Percentiles rank a stretch among this genome's conserved stretches.
phyloP scores from a whole-genome alignment of 495 filamentous ascomycete genomes.

The Lasiosphaeria ovina region DNA sequence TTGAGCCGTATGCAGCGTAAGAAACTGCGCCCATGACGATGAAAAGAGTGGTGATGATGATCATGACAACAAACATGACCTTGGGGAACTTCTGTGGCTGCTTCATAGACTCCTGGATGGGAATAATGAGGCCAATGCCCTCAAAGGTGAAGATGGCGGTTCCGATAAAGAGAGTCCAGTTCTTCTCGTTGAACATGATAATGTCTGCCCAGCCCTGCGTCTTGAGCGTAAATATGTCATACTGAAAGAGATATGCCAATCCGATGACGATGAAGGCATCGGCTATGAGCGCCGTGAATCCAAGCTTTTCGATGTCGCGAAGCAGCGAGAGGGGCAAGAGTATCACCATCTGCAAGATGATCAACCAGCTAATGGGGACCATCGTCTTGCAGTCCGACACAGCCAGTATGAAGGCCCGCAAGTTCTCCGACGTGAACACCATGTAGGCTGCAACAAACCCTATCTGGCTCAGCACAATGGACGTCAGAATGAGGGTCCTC shows the following conservation, averaged over 20 bases:
- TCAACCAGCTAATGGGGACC: conserved; percentile 84
- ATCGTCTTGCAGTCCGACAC: conserved; percentile 77
- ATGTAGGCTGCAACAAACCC: conserved; percentile 98
- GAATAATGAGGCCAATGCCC: conserved; percentile 96
- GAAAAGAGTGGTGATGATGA: conserved; percentile 90
- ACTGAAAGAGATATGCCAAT: conserved; percentile 92
- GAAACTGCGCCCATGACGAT: conserved; percentile 86
- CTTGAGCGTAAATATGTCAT: conserved; percentile 79
- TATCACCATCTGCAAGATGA: conserved; percentile 87
- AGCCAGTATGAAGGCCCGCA: conserved; percentile 85
- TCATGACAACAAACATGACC: conserved; percentile 85
- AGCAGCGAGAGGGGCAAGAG: conserved; percentile 92
- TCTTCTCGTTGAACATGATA: conserved; percentile 75
- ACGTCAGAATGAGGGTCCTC: conserved; percentile 79
- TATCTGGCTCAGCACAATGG: conserved; percentile 90
- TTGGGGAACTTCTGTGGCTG: conserved; percentile 81
- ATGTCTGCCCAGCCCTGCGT: conserved; percentile 83
- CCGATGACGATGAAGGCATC: conserved; percentile 93
- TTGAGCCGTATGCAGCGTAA: conserved; percentile 92
- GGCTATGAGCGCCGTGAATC: conserved; percentile 84
- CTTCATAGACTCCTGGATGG: conserved; percentile 96
- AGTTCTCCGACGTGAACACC: conserved; percentile 92
- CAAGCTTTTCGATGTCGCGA: conserved; percentile 92
- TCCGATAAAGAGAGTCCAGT: conserved; percentile 96
- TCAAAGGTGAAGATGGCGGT: conserved; percentile 99